Evolutionary conservation across 2,329 filamentous ascomycete genomes (phyloP), one percentile per base, ranked within the genome.

Genomic region (Xylaria sp.): DNA sequence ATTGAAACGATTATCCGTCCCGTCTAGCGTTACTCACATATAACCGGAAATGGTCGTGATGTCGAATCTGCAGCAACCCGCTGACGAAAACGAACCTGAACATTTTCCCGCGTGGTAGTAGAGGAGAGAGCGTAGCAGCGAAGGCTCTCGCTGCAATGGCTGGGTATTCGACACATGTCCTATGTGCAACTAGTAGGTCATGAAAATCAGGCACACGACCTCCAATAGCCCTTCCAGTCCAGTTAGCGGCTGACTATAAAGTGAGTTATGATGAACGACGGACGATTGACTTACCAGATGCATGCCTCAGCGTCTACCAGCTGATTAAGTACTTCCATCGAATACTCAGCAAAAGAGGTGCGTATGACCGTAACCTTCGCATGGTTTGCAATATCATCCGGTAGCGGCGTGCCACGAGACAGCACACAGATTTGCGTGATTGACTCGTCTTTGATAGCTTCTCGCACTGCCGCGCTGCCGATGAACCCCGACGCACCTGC

Each of bases 61-160:
- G 75, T 72, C 76, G 77, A 61, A 81, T 79, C 13, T 78, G 73
- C 32, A 73, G 77, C 68, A 75, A 78, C 61, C 78, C 79, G 75
- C 82, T 84, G 78, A 81, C 82, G 62, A 82, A 82, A 54, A 84
- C 74, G 71, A 84, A 84, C 63, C 79, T 81, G 72, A 85, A 84
- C 61, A 77, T 80, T 32, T 69, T 69, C 15, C 74, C 77, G 3
- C 71, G 65, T 3, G 79, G 76, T 1, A 78, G 71, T 56, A 76
- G 74, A 5, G 76, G 70, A 8, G 78, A 76, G 25, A 83, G 77
- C 51, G 72, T 72, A 1, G 75, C 63, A 56, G 76, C 68, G 69
- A 92, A 89, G 9, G 87, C 85, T 66, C 84, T 84, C 0, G 89
- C 90, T 1, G 89, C 89, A 0, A 85, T 84, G 9, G 91, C 75